A percentile compares a stretch with the other conserved stretches of the same genome.
These are phyloP conservation scores for Chamaecyparis obtusa DNA, from an alignment of 75 land plant species.

Conservation along the genomic window DNA sequence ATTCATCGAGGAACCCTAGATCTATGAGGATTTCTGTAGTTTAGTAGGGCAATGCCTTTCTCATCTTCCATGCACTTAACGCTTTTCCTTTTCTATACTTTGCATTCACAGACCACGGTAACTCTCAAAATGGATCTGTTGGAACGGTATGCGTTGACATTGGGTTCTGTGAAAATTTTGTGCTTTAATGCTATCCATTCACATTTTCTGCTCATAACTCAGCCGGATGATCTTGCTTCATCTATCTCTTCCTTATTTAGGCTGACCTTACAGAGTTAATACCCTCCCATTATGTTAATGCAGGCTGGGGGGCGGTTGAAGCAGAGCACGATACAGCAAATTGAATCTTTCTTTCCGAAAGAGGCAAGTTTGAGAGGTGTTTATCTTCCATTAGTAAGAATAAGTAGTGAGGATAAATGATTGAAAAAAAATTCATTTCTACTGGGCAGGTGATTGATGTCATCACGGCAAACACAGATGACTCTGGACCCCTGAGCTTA, in stretches of 20 bases:
- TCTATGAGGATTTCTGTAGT: not conserved
- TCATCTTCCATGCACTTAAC: not conserved
- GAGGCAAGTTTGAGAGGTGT: conserved; percentile 46
- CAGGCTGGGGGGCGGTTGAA: conserved; percentile 55
- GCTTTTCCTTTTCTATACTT: not conserved
- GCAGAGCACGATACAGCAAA: conserved; percentile 47
- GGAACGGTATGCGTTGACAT: not conserved
- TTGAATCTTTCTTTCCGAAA: conserved; percentile 63
- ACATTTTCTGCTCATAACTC: not conserved
- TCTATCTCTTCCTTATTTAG: too few relatives aligned
- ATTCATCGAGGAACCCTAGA: not conserved
- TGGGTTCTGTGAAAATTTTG: not conserved
- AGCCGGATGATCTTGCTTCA: not conserved
- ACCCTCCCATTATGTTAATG: conserved; percentile 6
- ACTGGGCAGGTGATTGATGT: conserved; percentile 69
- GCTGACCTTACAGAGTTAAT: not conserved
- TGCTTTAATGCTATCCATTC: not conserved
- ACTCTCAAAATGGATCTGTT: not conserved
- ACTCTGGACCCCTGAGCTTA: conserved; percentile 70
- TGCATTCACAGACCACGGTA: not conserved
- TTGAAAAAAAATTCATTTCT: not conserved
- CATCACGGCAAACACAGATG: conserved; percentile 48
- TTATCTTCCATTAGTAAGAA: too few relatives aligned
- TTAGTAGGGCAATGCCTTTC: not conserved
- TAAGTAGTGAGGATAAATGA: not conserved